Evolutionary conservation across 1,139 yeast genomes (phyloP), one percentile per base, ranked within the genome.

Genomic region (Saccharomyces pastorianus): DNA sequence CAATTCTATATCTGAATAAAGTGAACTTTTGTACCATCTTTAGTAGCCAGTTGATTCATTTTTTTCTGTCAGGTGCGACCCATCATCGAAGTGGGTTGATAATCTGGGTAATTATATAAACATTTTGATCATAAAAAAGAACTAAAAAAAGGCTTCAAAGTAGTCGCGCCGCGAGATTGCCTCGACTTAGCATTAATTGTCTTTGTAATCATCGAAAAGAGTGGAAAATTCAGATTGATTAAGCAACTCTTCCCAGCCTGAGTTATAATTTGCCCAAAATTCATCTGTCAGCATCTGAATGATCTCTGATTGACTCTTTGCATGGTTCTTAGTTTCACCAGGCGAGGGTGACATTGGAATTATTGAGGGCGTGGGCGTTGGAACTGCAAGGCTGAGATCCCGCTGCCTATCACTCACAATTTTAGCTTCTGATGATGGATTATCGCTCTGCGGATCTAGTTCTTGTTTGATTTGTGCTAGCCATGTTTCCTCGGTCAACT

Each of bases 181-280:
- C 0, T 14, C 26, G 41, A 17, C n/a, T 34, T 11, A 9, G 23
- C 13, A 38, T 8, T 38, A 17, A 6, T 38, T 38, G 25, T 20
- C 25, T 20, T 38, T 25, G 44, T 9, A 9, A 11, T 38, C 44
- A 38, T 38, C 17, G 13, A 38, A 38, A 9, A 38, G n/a, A 2
- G 25, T 17, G 6, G 44, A 38, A 17, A 38, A 38, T 25, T 38
- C 44, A 1, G 44, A 38, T 8, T 38, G 44, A 38, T 49, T 48
- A 38, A 57, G 25, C n/a, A 56, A 47, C 38, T 55, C 55, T 7
- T 56, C 58, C 56, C 58, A 55, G 4, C 54, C 52, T 6, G 50
- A 25, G 23, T 54, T 57, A 46, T 57, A 57, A 26, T 46, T 56
- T 25, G 52, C 17, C 59, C 58, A 57, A 29, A 57, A 57, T n/a